These are phyloP conservation scores for Xylaria sp. DNA, from an alignment of 2,329 filamentous ascomycete genomes.

Conservation along the genomic window DNA sequence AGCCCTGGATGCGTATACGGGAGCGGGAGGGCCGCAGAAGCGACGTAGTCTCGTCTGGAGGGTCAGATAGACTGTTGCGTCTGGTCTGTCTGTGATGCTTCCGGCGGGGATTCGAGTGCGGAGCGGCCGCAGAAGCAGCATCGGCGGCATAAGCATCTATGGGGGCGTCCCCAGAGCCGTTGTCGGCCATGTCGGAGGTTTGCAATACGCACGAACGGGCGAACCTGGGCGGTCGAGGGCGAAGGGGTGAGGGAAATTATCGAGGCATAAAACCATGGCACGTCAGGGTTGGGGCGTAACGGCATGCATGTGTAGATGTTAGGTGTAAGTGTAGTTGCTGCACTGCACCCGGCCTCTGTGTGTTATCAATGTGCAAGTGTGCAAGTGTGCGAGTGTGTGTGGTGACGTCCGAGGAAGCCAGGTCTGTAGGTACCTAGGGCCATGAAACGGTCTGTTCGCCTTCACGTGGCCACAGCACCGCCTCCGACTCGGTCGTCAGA, in stretches of 20 bases:
- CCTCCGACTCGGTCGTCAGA: background rate
- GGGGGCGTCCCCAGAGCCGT: constrained; percentile 34
- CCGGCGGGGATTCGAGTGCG: constrained; percentile 41
- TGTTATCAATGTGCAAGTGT: background rate
- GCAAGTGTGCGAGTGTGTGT: background rate
- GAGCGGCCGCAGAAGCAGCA: constrained; percentile 37
- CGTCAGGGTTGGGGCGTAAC: background rate
- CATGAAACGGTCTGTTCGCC: background rate
- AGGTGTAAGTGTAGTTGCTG: background rate
- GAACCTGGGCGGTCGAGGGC: background rate
- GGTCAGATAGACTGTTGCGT: constrained; percentile 44
- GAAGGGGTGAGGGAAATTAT: background rate
- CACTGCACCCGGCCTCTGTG: background rate
- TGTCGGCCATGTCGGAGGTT: constrained; percentile 39
- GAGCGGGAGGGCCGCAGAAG: constrained; percentile 56
- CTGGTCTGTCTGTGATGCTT: constrained; percentile 42
- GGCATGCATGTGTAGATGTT: background rate
- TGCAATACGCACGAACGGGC: constrained; percentile 5
- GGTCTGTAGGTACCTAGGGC: background rate
- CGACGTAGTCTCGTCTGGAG: constrained; percentile 58
- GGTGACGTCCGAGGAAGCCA: background rate
- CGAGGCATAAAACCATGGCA: constrained; percentile 6
- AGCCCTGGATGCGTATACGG: constrained; percentile 56
- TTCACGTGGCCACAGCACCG: background rate
- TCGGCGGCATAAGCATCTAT: constrained; percentile 36